Conservation (phyloP, 2,329 filamentous ascomycete species). For the Colletotrichum destructivum region DNA sequence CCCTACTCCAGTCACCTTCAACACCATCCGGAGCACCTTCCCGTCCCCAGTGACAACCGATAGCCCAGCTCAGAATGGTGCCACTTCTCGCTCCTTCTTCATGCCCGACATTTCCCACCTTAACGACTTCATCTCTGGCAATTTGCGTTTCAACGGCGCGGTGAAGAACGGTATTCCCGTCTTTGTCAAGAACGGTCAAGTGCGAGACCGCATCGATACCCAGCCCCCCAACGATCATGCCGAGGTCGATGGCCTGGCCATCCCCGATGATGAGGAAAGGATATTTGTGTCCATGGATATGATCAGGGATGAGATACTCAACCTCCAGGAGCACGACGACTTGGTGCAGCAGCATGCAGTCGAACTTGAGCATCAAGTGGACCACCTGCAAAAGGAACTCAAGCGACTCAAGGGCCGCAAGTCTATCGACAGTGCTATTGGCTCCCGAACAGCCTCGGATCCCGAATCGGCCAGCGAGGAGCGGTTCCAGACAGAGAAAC, state of each 20-base stretch:
- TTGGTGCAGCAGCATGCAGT: slow-evolving; percentile 69
- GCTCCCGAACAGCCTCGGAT: slow-evolving; percentile 55
- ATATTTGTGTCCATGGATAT: slow-evolving; percentile 75
- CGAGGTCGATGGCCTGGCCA: slow-evolving; percentile 64
- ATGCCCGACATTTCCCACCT: slow-evolving; percentile 69
- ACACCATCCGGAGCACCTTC: slow-evolving; percentile 41
- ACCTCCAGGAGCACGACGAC: slow-evolving; percentile 70
- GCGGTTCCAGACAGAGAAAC: slow-evolving; percentile 67
- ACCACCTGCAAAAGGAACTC: slow-evolving; percentile 65
- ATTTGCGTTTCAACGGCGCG: slow-evolving; percentile 65
- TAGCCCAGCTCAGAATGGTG: slow-evolving; percentile 55
- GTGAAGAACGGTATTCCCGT: slow-evolving; percentile 69
- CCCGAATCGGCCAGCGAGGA: slow-evolving; percentile 60
- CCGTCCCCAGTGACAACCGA: slow-evolving; percentile 53
- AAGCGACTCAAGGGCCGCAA: slow-evolving; percentile 60
- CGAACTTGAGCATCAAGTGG: slow-evolving; percentile 66
- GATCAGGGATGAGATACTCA: slow-evolving; percentile 71
- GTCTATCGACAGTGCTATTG: slow-evolving; percentile 55
- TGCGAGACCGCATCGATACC: slow-evolving; percentile 59
- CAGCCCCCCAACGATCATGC: slow-evolving; percentile 59
- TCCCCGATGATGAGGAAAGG: slow-evolving; percentile 69
- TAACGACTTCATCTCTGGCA: slow-evolving; percentile 71
- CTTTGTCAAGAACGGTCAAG: slow-evolving; percentile 68
- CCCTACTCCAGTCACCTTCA: slow-evolving; percentile 41
- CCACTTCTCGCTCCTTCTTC: slow-evolving; percentile 67